Conservation (phyloP, 345 rosid genomes). For the Eucalyptus cladocalyx region DNA sequence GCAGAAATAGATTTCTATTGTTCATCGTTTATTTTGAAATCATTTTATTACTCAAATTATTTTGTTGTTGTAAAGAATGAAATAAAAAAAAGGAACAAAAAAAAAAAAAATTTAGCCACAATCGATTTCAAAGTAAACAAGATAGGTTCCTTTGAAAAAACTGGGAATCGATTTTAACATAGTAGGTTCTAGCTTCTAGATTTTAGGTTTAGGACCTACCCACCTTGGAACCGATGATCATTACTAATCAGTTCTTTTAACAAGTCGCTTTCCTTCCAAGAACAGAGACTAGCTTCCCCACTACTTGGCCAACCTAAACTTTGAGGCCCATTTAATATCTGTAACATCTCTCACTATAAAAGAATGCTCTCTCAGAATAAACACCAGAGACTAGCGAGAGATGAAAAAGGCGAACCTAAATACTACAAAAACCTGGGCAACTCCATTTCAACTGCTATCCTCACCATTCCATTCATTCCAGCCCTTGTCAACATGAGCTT, state of each 20-base stretch:
- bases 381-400: neutral
- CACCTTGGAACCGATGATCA: too few species aligned
- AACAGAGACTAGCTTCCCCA: neutral
- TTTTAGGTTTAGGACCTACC: neutral
- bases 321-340: neutral
- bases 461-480: constrained; percentile 81
- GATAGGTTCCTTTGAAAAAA: too few species aligned
- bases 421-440: neutral
- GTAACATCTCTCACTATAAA: neutral
- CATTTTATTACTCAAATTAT: too few species aligned
- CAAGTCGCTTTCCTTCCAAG: neutral
- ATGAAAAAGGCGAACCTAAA: neutral
- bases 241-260: too few species aligned
- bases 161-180: too few species aligned
- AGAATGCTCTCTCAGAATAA: neutral
- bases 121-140: too few species aligned
- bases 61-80: too few species aligned
- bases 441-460: neutral
- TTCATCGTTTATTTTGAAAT: too few species aligned
- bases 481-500: constrained; percentile 70
- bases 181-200: too few species aligned
- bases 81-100: too few species aligned
- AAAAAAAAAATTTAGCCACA: too few species aligned
- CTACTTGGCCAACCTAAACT: neutral
- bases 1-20: too few species aligned